Evolutionary conservation across 345 rosid genomes (phyloP).

Genomic region (Rhodamnia argentea): DNA sequence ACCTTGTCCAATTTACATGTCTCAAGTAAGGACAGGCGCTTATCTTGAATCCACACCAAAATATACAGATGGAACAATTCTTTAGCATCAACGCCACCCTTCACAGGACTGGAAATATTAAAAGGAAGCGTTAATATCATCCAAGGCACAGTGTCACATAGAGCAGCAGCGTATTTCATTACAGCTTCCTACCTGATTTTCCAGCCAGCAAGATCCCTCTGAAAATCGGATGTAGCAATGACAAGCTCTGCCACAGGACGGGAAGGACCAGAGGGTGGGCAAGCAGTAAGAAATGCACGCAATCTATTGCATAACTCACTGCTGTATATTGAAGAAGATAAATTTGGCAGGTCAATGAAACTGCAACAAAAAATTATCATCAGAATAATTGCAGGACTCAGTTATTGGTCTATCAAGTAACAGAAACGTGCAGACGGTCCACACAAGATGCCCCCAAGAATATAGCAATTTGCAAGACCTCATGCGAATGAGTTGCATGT

Average conservation of each 20-base stretch:
- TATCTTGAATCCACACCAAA: constrained; percentile 96
- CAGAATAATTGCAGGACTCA: constrained; percentile 1
- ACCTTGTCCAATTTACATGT: constrained; percentile 97
- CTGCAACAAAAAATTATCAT: constrained; percentile 32
- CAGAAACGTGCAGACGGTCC: constrained; percentile 3
- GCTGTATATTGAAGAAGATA: constrained; percentile 86
- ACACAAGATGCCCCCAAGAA: neutral
- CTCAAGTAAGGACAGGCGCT: constrained; percentile 76
- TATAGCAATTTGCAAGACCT: neutral
- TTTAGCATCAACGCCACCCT: constrained; percentile 97
- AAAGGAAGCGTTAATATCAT: neutral
- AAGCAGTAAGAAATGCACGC: constrained; percentile 79
- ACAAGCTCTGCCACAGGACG: constrained; percentile 87
- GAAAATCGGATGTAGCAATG: constrained; percentile 92
- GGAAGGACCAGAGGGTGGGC: constrained; percentile 95
- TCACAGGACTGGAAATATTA: constrained; percentile 43
- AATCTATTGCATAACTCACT: constrained; percentile 83
- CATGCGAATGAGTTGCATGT: neutral
- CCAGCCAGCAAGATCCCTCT: constrained; percentile 87
- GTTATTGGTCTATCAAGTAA: neutral
- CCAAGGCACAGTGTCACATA: neutral
- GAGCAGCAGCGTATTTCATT: neutral
- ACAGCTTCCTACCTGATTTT: constrained; percentile 43
- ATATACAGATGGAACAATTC: constrained; percentile 90
- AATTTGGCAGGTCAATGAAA: constrained; percentile 83